Base-by-base conservation (phyloP, 2,329 filamentous ascomycete genomes). In the Ceratocystis albifundus region DNA sequence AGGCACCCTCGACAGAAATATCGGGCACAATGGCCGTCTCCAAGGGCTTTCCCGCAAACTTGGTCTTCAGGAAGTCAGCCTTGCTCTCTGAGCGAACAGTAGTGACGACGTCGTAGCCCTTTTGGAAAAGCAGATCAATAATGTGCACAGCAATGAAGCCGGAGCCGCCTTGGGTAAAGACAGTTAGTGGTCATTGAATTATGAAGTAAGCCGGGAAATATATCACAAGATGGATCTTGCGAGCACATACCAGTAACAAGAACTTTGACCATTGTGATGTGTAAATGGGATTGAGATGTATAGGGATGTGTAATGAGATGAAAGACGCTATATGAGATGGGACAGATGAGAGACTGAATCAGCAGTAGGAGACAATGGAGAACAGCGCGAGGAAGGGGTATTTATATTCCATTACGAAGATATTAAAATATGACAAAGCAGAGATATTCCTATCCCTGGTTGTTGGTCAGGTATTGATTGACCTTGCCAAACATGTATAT, bases 1-100 rank as follows among this genome's bases (percentile, higher is more conserved):
- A 96, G 67, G 90, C 90, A 66, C 81, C 80, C 55, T 84, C 80
- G 71, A 85, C 75, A 2, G 89, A 88, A 70, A 96, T 88, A 72
- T 96, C 90, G 20, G 87, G 84, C 28, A 95, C 89, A 70, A 94
- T 85, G 66, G 74, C 77, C 12, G 81, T 76, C 41, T 75, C 71
- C 20, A 85, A 79, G 41, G 77, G 76, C 68, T 77, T 72, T 22
- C 74, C 73, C 1, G 79, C 75, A 72, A 83, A 77, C 8, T 80
- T 78, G 64, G 76, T 74, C 61, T 78, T 78, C 69, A 85, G 80
- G 70, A 77, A 77, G 57, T 76, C 70, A 20, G 82, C 82, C 72
- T 84, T 84, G 61, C 78, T 76, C 69, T 83, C 77, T 59, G 77
- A 78, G 59, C 82, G 79, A 65, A 84, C 81, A 0, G 82, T 84